Evolutionary conservation across 208 protist genomes (phyloP).

Genomic region (Angomonas desouzai): DNA sequence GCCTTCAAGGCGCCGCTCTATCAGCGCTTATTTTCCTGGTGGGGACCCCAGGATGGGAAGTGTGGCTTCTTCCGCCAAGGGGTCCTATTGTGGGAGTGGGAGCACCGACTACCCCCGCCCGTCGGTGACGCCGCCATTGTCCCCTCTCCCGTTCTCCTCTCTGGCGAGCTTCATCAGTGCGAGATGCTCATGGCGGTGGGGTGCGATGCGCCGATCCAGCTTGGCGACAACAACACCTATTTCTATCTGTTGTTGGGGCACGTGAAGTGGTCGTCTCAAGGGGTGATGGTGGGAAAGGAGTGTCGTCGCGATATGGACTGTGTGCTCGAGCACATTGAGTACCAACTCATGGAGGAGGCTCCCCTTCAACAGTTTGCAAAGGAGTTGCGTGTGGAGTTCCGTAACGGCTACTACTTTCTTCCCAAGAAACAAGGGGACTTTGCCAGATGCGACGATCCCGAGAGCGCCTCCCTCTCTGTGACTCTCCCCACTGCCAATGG

Average conservation of each 20-base stretch:
- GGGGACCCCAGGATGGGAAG: background rate
- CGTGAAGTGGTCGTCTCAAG: background rate
- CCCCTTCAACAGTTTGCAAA: background rate
- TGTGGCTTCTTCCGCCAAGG: background rate
- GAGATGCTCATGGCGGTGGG: background rate
- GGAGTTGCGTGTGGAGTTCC: background rate
- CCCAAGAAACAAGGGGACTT: background rate
- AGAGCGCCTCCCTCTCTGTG: background rate
- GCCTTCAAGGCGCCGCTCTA: conserved; percentile 9
- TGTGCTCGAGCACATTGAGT: background rate
- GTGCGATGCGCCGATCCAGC: conserved; percentile 18
- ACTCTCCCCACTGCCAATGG: background rate
- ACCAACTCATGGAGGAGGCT: background rate
- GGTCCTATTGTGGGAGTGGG: background rate
- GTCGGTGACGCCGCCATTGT: background rate
- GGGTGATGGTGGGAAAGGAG: background rate
- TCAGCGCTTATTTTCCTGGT: background rate
- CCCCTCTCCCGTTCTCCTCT: background rate
- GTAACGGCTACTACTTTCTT: background rate
- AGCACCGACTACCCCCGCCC: background rate
- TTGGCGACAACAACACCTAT: conserved; percentile 28
- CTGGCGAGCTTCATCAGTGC: background rate
- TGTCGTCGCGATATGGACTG: background rate
- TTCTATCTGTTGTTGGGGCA: conserved; percentile 23
- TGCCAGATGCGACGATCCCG: background rate